Percentiles rank a stretch among this genome's conserved stretches.
Evolutionary conservation across 257 asterid species (phyloP).

Genomic region (Penstemon newberryi): DNA sequence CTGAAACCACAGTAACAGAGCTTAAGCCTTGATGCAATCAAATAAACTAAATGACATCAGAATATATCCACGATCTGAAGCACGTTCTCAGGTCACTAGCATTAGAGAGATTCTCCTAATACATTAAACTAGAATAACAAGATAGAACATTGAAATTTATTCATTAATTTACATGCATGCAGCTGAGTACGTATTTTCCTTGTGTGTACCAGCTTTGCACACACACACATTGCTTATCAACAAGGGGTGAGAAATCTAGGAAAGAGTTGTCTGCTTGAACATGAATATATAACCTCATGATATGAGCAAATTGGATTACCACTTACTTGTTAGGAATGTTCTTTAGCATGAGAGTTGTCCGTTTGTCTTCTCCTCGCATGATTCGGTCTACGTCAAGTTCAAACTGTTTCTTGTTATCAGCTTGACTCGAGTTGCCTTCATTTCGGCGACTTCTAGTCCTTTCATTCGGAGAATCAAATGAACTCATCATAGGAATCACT

Average conservation of each 20-base stretch:
- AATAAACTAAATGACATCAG: background rate
- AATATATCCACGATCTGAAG: background rate
- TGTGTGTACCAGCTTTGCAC: background rate
- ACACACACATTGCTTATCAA: slow-evolving; percentile 12
- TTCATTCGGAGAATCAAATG: slow-evolving; percentile 90
- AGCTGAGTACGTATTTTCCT: background rate
- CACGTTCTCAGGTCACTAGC: slow-evolving; percentile 8
- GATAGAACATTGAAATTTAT: slow-evolving; percentile 9
- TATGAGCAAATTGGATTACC: background rate
- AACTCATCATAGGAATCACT: slow-evolving; percentile 79
- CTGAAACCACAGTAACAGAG: background rate
- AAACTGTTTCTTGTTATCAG: slow-evolving; percentile 92
- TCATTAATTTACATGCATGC: background rate
- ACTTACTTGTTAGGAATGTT: slow-evolving; percentile 99
- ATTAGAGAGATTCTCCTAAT: background rate
- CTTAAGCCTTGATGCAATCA: slow-evolving; percentile 13
- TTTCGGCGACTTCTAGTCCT: slow-evolving; percentile 76
- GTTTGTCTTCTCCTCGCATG: slow-evolving; percentile 86
- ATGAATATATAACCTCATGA: background rate
- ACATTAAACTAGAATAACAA: background rate
- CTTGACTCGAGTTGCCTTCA: slow-evolving; percentile 69
- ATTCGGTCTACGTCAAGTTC: slow-evolving; percentile 94
- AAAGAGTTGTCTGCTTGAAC: slow-evolving; percentile 17
- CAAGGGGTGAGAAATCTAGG: background rate
- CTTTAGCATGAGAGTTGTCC: slow-evolving; percentile 98